phyloP scores from a whole-genome alignment of 495 filamentous ascomycete genomes.

The Penicillium diatomitis region DNA sequence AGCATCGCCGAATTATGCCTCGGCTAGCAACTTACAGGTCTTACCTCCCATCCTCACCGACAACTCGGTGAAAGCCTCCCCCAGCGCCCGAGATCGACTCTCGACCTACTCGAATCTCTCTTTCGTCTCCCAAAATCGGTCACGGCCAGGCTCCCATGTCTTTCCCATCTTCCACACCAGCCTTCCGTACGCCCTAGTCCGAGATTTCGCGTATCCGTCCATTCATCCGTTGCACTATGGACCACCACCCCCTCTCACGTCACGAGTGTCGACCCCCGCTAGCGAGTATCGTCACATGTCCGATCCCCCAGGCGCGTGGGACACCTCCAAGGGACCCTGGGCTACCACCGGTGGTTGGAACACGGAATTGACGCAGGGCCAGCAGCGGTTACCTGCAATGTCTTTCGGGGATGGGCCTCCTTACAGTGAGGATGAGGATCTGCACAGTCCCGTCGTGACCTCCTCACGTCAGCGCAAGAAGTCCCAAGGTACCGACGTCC shows the following conservation, averaged over 20 bases:
- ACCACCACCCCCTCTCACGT: constrained; percentile 65
- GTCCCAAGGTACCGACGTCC: constrained; percentile 28
- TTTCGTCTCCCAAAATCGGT: constrained; percentile 45
- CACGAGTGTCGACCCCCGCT: constrained; percentile 72
- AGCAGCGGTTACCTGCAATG: constrained; percentile 69
- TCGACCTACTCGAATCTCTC: constrained; percentile 58
- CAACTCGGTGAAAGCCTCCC: constrained; percentile 40
- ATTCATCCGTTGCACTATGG: constrained; percentile 89
- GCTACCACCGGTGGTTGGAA: constrained; percentile 43
- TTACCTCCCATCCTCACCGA: constrained; percentile 35
- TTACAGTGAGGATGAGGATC: constrained; percentile 95
- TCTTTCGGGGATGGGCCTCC: constrained; percentile 87
- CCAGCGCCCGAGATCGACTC: constrained; percentile 64
- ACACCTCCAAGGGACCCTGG: constrained; percentile 42
- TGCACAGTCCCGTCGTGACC: constrained; percentile 79
- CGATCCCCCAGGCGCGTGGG: constrained; percentile 62
- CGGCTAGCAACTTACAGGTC: constrained; percentile 31
- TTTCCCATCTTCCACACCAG: constrained; percentile 82
- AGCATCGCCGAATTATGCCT: constrained; percentile 34
- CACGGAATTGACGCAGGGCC: constrained; percentile 32
- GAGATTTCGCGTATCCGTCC: constrained; percentile 88
- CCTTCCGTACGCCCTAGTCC: constrained; percentile 79
- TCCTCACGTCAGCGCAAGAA: constrained; percentile 75
- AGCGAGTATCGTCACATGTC: constrained; percentile 75
- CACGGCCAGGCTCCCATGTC: constrained; percentile 66